These are phyloP conservation scores for Tulasnella sp. DNA, from an alignment of 768 basidiomycete genomes.

Conservation along the genomic window DNA sequence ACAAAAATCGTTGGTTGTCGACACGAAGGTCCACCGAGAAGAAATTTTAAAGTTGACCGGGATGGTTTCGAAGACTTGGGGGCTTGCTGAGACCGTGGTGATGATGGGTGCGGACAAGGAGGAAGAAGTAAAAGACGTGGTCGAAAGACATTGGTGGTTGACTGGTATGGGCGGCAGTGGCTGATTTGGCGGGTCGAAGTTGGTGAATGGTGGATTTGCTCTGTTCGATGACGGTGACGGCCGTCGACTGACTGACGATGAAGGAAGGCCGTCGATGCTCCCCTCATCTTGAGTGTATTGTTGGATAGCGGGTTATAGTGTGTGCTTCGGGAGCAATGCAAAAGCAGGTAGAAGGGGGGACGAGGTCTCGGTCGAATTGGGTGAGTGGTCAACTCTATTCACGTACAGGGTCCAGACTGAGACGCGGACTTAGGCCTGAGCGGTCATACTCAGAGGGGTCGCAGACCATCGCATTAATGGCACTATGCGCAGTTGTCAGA, in stretches of 20 bases:
- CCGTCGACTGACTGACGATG: not conserved
- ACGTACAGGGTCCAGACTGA: no score
- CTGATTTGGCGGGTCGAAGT: not conserved
- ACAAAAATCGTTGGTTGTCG: no score
- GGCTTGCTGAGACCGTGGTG: not conserved
- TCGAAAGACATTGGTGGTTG: not conserved
- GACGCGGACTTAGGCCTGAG: no score
- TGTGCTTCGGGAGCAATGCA: not conserved
- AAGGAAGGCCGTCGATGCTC: not conserved
- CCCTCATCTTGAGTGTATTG: not conserved
- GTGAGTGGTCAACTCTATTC: no score
- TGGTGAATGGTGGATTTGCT: not conserved
- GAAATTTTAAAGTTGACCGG: not conserved
- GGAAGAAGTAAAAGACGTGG: not conserved
- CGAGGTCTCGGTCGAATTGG: no score
- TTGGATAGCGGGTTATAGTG: not conserved
- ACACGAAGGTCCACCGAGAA: no score
- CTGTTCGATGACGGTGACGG: not conserved
- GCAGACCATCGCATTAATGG: no score
- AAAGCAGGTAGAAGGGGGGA: not conserved
- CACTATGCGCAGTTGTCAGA: no score
- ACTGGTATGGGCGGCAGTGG: not conserved
- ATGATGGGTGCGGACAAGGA: not conserved
- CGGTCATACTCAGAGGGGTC: no score
- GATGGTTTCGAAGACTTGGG: not conserved